phyloP scores from a whole-genome alignment of 495 filamentous ascomycete species.

The Penicillium steckii region DNA sequence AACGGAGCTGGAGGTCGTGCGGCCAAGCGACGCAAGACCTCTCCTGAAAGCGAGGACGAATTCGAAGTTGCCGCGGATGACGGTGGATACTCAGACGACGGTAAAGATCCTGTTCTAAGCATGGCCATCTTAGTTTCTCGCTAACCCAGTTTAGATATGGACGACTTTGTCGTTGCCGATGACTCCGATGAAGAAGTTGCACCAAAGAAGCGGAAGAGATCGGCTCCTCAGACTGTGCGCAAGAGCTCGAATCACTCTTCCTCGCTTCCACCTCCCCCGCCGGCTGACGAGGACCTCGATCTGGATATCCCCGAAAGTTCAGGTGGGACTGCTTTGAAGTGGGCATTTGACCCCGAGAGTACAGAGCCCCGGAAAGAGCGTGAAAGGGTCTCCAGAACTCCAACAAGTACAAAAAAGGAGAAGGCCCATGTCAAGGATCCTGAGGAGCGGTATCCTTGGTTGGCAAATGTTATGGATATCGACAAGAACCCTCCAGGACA shows the following conservation, averaged over 20 bases:
- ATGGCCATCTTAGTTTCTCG: no score
- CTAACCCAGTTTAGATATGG: conserved; percentile 59
- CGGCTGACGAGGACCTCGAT: conserved; percentile 52
- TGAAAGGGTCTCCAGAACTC: conserved; percentile 37
- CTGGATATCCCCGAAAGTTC: conserved; percentile 50
- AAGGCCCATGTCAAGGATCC: conserved; percentile 78
- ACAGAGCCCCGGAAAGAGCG: conserved; percentile 58
- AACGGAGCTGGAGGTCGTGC: conserved; percentile 31
- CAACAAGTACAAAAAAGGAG: conserved; percentile 59
- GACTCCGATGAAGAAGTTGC: conserved; percentile 75
- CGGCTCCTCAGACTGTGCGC: conserved; percentile 45
- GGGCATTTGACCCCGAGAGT: conserved; percentile 82
- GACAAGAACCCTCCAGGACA: conserved; percentile 77
- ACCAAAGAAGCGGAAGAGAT: conserved; percentile 71
- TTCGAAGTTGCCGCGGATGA: conserved; percentile 58
- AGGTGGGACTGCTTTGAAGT: conserved; percentile 76
- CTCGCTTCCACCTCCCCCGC: conserved; percentile 45
- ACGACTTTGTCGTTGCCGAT: conserved; percentile 79
- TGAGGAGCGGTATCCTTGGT: conserved; percentile 82
- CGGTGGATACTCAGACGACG: conserved; percentile 55
- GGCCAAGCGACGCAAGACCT: conserved; percentile 52
- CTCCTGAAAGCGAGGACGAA: conserved; percentile 63
- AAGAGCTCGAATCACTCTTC: conserved; percentile 62
- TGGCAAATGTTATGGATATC: conserved; percentile 79
- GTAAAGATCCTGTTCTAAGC: no score